These are phyloP conservation scores for Avena atlantica DNA, from an alignment of 176 grass and related monocot species.

Conservation along the genomic window DNA sequence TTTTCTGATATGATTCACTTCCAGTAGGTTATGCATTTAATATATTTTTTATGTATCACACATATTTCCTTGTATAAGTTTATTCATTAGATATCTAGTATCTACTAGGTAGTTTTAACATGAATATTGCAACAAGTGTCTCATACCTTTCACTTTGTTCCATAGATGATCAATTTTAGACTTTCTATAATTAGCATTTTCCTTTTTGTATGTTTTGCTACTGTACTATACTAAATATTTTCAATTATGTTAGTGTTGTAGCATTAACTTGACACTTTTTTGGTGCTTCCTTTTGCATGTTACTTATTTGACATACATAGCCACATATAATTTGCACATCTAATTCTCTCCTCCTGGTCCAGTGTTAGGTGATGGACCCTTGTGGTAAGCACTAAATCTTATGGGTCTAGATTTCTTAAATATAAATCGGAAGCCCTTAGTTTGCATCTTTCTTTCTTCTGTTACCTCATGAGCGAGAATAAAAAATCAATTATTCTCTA, in stretches of 20 bases:
- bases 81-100: not conserved
- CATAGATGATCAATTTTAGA: not conserved
- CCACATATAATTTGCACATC: not conserved
- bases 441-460: not conserved
- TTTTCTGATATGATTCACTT: not conserved
- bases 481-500: not conserved
- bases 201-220: not conserved
- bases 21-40: not conserved
- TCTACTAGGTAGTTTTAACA: not conserved
- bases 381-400: not conserved
- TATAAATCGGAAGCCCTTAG: not conserved
- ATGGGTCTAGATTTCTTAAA: not conserved
- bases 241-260: not conserved
- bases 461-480: not conserved
- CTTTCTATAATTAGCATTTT: not conserved
- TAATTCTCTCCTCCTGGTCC: not conserved
- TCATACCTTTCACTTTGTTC: not conserved
- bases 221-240: not conserved
- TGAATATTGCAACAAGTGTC: not conserved
- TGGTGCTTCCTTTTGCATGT: not conserved
- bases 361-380: not conserved
- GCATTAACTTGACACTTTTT: not conserved
- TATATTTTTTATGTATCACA: not conserved
- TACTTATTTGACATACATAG: conserved; percentile 11
- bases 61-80: not conserved